Evolutionary conservation across 1,284 basidiomycete species (phyloP), one percentile per base, ranked within the genome.

Genomic region (Pseudozyma hubeiensis): DNA sequence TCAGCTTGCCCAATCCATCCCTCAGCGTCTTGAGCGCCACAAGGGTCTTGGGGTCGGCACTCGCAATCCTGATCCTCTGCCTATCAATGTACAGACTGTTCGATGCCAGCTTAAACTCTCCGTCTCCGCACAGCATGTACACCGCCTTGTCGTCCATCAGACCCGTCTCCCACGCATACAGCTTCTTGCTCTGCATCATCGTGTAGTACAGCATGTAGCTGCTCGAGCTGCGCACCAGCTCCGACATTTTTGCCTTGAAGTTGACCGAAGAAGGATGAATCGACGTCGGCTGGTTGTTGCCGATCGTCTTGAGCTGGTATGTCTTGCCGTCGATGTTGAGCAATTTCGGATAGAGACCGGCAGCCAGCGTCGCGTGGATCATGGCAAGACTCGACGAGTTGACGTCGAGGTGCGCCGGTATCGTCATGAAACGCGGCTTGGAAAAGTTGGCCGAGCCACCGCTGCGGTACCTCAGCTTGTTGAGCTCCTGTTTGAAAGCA

Each of bases 151-250:
- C 93, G 66, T 97, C 92, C 5, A 94, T 90, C 1, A 94, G 92
- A 1, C 92, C 91, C 1, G 92, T 94, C 85, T 99, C 97, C 93
- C 94, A 97, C n/a, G 92, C 94, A 84, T 85, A 99, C 33, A 98
- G 86, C 84, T 90, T 92, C 86, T 92, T 93, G 13, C 93, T 93
- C 83, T 93, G 92, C 92, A 93, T 93, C 75, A 71, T 81, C 45
- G 74, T 49, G 47, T 71, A 64, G 34, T 65, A 72, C 50, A 84
- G 53, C 63, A 80, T 62, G 54, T 75, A 77, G 59, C 69, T 69
- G 50, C 58, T 53, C 13, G 57, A 52, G 34, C 62, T 47, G 11
- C 65, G 64, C 7, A 69, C 60, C 34, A 73, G 54, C 31, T 72
- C 68, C 8, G 46, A 34, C 74, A 66, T 59, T 37, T 69, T 61